These are phyloP conservation scores for Claviceps humidiphila DNA, from an alignment of 2,329 filamentous ascomycete genomes.

Conservation along the genomic window DNA sequence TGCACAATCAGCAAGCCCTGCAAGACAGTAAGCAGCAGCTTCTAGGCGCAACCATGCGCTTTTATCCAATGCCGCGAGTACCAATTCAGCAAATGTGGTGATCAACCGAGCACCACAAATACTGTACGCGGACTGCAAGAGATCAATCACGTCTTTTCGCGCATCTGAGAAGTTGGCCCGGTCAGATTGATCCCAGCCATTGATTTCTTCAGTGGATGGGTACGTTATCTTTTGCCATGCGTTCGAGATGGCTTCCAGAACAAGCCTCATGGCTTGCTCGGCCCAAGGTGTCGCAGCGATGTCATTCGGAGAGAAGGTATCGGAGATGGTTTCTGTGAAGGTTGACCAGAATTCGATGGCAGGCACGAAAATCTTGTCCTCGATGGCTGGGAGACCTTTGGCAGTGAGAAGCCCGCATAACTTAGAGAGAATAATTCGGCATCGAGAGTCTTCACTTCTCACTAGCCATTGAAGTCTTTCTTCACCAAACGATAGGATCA, in stretches of 20 bases:
- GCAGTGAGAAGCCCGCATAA: constrained; percentile 54
- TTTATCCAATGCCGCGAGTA: constrained; percentile 33
- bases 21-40: constrained; percentile 48
- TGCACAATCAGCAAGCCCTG: constrained; percentile 53
- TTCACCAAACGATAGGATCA: constrained; percentile 58
- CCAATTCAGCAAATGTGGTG: constrained; percentile 41
- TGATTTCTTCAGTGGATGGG: constrained; percentile 42
- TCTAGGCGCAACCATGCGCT: constrained; percentile 47
- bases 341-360: constrained; percentile 72
- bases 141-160: constrained; percentile 65
- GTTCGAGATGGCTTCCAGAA: constrained; percentile 51
- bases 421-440: constrained; percentile 39
- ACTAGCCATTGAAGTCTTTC: constrained; percentile 49
- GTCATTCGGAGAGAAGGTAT: constrained; percentile 39
- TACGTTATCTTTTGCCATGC: constrained; percentile 59
- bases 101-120: constrained; percentile 44
- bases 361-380: constrained; percentile 62
- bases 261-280: constrained; percentile 39
- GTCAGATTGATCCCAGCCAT: constrained; percentile 57
- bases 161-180: constrained; percentile 57
- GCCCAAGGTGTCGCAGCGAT: constrained; percentile 40
- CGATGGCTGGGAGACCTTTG: constrained; percentile 52
- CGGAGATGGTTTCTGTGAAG: constrained; percentile 57
- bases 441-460: constrained; percentile 34
- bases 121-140: constrained; percentile 59